Base-by-base conservation (phyloP, 2,329 filamentous ascomycete species). In the Cercospora zeae-maydis region DNA sequence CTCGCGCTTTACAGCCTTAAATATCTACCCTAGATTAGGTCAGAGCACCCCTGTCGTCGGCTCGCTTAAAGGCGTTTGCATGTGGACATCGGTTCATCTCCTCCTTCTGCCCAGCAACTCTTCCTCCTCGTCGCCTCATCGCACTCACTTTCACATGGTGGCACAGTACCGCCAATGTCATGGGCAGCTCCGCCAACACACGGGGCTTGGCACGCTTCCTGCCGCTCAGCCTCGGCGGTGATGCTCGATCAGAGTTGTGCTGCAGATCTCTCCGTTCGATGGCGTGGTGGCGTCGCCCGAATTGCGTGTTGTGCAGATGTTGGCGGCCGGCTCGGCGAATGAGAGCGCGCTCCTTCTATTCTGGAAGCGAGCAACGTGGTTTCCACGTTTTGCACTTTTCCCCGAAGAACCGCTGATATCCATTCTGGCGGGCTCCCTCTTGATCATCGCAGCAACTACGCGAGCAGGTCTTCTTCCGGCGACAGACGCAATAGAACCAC, bases 361-460 rank as follows among this genome's bases (percentile, higher is more conserved):
- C 7, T 31, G 49, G 49, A 61, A 53, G 27, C 49, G 49, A 34
- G 49, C 49, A 53, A 53, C 49, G 49, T 53, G 49, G 49, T 19
- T 27, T 19, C 49, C 49, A 53, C 49, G 49, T 53, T 34, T 11
- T 53, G 27, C 31, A 24, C 3, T 16, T 19, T 53, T 21, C 49
- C 16, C 49, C 49, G 49, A 53, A 33, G 49, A 21, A 47, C 21
- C 30, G 24, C 49, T 10, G n/a, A 16, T 10, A 19, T 53, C 49
- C 31, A 33, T 53, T 31, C 16, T 14, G 49, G 49, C 13, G 6
- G 27, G 30, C 27, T 10, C 16, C 16, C 31, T 13, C 21, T 31
- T 16, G n/a, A n/a, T n/a, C 36, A 39, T 13, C 9, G 7, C 27
- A n/a, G 27, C 49, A 21, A 53, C 49, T 34, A 13, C 31, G 31